phyloP scores from a whole-genome alignment of 1,284 basidiomycete species.

The Ceratobasidium sp. region DNA sequence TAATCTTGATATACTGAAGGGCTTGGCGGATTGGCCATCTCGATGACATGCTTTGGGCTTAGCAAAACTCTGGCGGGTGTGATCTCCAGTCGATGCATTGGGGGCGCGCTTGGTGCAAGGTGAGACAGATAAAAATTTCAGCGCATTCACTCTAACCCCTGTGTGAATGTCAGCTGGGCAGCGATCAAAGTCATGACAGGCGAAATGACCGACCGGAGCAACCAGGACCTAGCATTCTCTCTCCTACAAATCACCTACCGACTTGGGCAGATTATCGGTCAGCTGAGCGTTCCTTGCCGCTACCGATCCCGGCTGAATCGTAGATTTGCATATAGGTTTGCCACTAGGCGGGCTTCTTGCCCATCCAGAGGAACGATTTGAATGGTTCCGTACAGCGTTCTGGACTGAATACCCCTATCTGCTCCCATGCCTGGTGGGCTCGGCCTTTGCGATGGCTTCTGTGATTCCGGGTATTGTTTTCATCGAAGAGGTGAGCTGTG shows the following conservation, averaged over 20 bases:
- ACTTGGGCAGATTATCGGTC: conserved; percentile 37
- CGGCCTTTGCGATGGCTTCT: conserved; percentile 42
- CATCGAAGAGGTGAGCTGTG: conserved; percentile 42
- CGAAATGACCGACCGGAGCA: conserved; percentile 33
- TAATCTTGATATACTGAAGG: not conserved
- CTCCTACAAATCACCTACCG: conserved; percentile 32
- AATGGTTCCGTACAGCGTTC: conserved; percentile 42
- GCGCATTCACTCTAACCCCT: not conserved
- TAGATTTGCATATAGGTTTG: conserved; percentile 40
- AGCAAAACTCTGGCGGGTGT: conserved; percentile 31
- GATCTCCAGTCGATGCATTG: conserved; percentile 37
- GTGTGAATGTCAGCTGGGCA: conserved; percentile 12
- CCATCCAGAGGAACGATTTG: conserved; percentile 43
- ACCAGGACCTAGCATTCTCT: conserved; percentile 35
- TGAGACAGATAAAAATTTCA: not conserved
- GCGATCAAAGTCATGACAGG: conserved; percentile 35
- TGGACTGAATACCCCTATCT: conserved; percentile 44
- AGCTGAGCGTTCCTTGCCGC: not conserved
- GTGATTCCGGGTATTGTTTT: conserved; percentile 40
- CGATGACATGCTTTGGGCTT: conserved; percentile 37
- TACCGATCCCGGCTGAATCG: not conserved
- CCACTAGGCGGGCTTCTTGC: conserved; percentile 44
- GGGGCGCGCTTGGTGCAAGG: conserved; percentile 25
- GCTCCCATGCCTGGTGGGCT: conserved; percentile 44
- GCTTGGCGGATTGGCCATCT: conserved; percentile 31